phyloP scores from a whole-genome alignment of 1,284 basidiomycete genomes.

The Takashimella tepidaria region DNA sequence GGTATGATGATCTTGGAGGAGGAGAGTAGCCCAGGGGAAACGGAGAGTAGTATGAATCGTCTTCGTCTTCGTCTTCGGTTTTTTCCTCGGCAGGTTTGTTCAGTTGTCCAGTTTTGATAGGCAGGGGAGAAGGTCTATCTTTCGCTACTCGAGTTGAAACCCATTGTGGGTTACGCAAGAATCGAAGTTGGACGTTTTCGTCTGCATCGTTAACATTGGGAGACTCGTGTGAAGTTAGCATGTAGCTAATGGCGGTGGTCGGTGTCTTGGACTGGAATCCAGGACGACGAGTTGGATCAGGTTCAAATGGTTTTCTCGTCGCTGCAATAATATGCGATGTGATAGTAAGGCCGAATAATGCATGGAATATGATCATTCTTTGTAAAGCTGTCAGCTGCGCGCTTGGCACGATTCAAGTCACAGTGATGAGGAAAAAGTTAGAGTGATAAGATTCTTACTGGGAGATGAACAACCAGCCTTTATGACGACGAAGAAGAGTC shows the following conservation, averaged over 20 bases:
- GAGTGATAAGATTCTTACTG: not conserved
- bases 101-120: not conserved
- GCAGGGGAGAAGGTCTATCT: constrained; percentile 26
- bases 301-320: constrained; percentile 24
- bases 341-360: constrained; percentile 23
- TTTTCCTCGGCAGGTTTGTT: not conserved
- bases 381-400: not conserved
- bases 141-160: constrained; percentile 15
- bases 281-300: constrained; percentile 5
- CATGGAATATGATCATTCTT: constrained; percentile 26
- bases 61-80: constrained; percentile 3
- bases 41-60: constrained; percentile 12
- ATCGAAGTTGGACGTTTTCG: constrained; percentile 32
- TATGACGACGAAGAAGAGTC: not conserved
- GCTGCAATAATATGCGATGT: constrained; percentile 23
- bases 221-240: no score
- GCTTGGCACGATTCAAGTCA: no score
- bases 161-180: constrained; percentile 26
- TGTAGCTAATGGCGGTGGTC: no score
- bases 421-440: not conserved
- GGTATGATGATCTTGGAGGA: constrained; percentile 4
- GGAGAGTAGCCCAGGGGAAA: constrained; percentile 26
- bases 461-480: not conserved
- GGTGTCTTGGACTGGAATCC: no score
- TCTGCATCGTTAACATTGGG: constrained; percentile 1